Percentiles rank a stretch among this genome's conserved stretches.
Evolutionary conservation across 805 yeast genomes (phyloP).

Genomic region (Nakazawaea wyomingensis): DNA sequence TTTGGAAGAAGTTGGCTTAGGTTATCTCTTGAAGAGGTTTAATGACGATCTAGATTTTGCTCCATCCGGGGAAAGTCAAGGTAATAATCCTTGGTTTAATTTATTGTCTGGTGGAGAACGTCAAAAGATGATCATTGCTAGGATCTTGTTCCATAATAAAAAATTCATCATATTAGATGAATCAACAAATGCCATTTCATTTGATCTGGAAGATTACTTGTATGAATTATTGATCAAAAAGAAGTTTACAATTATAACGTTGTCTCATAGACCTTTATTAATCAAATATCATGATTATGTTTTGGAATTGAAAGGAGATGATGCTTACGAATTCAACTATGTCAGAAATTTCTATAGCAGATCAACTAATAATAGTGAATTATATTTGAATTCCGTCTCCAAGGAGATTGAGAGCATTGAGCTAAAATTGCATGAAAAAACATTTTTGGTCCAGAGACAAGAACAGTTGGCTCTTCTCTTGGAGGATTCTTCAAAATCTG

Average conservation of each 20-base stretch:
- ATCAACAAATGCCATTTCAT: constrained; percentile 89
- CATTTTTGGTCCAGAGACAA: constrained; percentile 55
- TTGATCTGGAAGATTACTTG: constrained; percentile 82
- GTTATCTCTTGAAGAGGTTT: constrained; percentile 69
- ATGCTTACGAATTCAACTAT: constrained; percentile 41
- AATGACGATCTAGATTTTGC: constrained; percentile 43
- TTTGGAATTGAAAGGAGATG: constrained; percentile 58
- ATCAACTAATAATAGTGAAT: constrained; percentile 22
- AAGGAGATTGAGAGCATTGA: constrained; percentile 69
- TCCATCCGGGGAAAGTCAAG: constrained; percentile 21
- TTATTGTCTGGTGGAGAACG: constrained; percentile 96
- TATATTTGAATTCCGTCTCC: constrained; percentile 56
- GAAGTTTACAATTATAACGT: constrained; percentile 72
- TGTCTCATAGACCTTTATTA: constrained; percentile 78
- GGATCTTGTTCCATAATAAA: constrained; percentile 76
- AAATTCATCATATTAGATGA: constrained; percentile 83
- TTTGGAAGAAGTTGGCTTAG: constrained; percentile 71
- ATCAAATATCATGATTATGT: constrained; percentile 80
- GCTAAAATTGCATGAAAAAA: constrained; percentile 52
- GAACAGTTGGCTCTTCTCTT: constrained; percentile 48
- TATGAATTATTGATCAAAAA: constrained; percentile 69
- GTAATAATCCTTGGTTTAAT: constrained; percentile 62
- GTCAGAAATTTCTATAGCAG: constrained; percentile 16
- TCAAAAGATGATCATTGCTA: constrained; percentile 84
- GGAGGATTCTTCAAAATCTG: constrained; percentile 26